A percentile compares a stretch with the other conserved stretches of the same genome.
Evolutionary conservation across 1,139 yeast genomes (phyloP).

Genomic region (Suhomyces chickasaworum): DNA sequence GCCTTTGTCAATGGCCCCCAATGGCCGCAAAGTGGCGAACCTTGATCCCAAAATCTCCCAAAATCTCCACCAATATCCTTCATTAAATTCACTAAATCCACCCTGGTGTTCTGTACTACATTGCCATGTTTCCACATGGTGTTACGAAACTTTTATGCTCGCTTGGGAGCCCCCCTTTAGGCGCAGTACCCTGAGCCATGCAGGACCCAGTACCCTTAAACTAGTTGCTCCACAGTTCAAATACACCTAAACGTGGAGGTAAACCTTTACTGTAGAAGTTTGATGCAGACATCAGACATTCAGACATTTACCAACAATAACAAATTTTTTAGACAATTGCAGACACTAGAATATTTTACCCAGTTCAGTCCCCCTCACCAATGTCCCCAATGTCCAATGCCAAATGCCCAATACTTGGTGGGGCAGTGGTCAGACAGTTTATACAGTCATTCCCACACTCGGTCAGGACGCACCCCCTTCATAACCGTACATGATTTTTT

Average conservation of each 20-base stretch:
- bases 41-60: neutral
- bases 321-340: too few species aligned
- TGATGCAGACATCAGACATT: neutral
- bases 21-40: neutral
- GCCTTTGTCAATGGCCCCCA: neutral
- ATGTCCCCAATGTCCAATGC: too few species aligned
- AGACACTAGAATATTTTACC: neutral
- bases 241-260: too few species aligned
- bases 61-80: neutral
- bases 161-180: neutral
- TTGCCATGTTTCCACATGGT: neutral
- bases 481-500: neutral
- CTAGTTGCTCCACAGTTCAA: neutral
- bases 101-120: neutral
- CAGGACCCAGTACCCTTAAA: neutral
- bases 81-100: neutral
- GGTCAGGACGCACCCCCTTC: neutral
- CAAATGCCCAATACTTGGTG: too few species aligned
- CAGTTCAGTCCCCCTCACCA: neutral
- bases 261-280: too few species aligned
- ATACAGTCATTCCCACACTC: neutral
- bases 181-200: neutral
- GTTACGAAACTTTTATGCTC: neutral
- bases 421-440: neutral
- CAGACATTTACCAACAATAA: neutral